Base-by-base conservation (phyloP, 108 stramenopile species). In the Epithemia pelagica region DNA sequence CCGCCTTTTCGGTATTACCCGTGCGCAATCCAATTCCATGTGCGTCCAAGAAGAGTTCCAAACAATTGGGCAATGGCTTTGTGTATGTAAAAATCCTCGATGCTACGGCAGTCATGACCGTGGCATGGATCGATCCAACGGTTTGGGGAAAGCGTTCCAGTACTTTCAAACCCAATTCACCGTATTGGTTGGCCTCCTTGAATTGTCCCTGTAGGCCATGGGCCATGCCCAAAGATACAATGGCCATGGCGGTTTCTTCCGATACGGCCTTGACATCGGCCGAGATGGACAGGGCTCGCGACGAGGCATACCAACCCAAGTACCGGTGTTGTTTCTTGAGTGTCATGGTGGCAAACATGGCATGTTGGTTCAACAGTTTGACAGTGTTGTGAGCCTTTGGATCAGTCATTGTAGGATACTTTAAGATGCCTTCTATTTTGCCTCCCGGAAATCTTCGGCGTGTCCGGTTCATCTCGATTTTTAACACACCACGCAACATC, bases 11-110 rank as follows among this genome's bases (percentile, higher is more conserved):
- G 1, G 66, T 69, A 0, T 68, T 58, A 26, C 77, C 81, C 18
- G 23, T 30, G 26, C 51, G 54, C 58, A 78, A 32, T 5, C 58
- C 65, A 2, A 67, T 33, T 1, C 30, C 33, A 30, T 77, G 65
- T 20, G 32, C 72, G 5, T 73, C 65, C 59, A 76, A 25, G 21
- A 74, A 58, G 22, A 65, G 57, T 22, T 82, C 74, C 54, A 82
- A 26, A 32, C 65, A 55, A 5, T 67, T 31, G 54, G 73, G 67
- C 18, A 82, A 27, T 1, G 81, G 76, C 20, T 60, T 33, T 0
- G 54, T 66, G 2, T 28, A 20, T 1, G 37, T 20, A 24, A 67
- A 71, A 21, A 72, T 51, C 1, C 61, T 1, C 23, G 18, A 31
- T 5, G 61, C 53, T 2, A 28, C 53, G 51, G 37, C 27, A 5